Evolutionary conservation across 371 early-diverging fungal genomes (phyloP).

Genomic region (Quaeritorhiza haematococci): DNA sequence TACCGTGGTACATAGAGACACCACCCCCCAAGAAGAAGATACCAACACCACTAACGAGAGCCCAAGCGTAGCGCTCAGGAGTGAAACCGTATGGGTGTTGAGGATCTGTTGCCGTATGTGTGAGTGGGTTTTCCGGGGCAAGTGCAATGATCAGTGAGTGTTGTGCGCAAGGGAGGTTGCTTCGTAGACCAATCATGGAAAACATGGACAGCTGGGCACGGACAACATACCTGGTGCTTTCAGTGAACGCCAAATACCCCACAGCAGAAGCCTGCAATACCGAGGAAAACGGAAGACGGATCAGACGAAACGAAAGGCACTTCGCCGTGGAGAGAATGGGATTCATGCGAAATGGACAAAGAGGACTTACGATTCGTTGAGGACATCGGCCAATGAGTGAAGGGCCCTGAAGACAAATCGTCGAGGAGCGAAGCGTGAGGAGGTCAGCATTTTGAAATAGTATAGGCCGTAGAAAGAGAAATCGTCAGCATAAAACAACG

Average conservation of each 20-base stretch:
- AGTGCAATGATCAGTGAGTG: background rate
- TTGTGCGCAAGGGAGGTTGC: too few species aligned
- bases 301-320: too few species aligned
- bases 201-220: too few species aligned
- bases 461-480: background rate
- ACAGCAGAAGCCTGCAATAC: conserved; percentile 24
- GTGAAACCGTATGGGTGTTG: conserved; percentile 49
- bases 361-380: conserved; percentile 35
- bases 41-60: conserved; percentile 44
- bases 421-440: background rate
- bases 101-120: conserved; percentile 16
- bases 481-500: too few species aligned
- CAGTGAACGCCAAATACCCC: conserved; percentile 30
- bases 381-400: conserved; percentile 32
- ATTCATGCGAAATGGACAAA: conserved; percentile 10
- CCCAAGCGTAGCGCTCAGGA: conserved; percentile 46
- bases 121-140: background rate
- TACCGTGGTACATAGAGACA: conserved; percentile 39
- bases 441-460: background rate
- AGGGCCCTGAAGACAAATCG: conserved; percentile 30
- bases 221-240: conserved; percentile 22
- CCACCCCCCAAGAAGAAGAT: conserved; percentile 50
- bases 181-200: too few species aligned
- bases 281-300: background rate
- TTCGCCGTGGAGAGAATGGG: background rate